Conservation (phyloP, 345 rosid genomes). For the Populus deltoides region DNA sequence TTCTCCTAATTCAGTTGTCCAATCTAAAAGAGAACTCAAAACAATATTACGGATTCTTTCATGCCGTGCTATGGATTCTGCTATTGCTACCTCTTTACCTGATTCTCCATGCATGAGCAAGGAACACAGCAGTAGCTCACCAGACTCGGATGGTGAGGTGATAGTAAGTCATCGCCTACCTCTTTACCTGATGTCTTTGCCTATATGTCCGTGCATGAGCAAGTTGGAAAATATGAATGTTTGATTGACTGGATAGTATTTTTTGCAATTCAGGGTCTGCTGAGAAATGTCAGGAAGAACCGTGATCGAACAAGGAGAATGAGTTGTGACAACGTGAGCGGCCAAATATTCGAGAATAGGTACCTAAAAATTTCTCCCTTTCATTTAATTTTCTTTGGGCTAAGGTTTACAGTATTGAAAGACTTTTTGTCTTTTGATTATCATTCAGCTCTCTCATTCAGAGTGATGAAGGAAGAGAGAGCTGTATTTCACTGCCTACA, state of each 20-base stretch:
- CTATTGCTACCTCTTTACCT: conserved; percentile 30
- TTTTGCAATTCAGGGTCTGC: conserved; percentile 24
- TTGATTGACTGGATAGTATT: conserved; percentile 11
- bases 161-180: conserved; percentile 14
- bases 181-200: no score
- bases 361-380: background rate
- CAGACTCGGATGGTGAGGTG: conserved; percentile 40
- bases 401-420: background rate
- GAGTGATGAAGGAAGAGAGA: conserved; percentile 49
- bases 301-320: conserved; percentile 16
- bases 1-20: conserved; percentile 29
- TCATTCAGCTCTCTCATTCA: conserved; percentile 35
- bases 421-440: background rate
- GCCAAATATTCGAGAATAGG: conserved; percentile 36
- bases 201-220: no score
- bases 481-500: conserved; percentile 40
- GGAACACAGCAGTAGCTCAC: conserved; percentile 36
- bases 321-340: conserved; percentile 32
- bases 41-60: conserved; percentile 34
- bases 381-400: background rate
- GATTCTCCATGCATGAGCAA: conserved; percentile 22
- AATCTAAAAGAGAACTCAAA: conserved; percentile 25
- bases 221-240: background rate
- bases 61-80: conserved; percentile 24
- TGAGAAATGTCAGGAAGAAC: conserved; percentile 23